Evolutionary conservation across 805 yeast genomes (phyloP).

Genomic region (Kuraishia borneana): DNA sequence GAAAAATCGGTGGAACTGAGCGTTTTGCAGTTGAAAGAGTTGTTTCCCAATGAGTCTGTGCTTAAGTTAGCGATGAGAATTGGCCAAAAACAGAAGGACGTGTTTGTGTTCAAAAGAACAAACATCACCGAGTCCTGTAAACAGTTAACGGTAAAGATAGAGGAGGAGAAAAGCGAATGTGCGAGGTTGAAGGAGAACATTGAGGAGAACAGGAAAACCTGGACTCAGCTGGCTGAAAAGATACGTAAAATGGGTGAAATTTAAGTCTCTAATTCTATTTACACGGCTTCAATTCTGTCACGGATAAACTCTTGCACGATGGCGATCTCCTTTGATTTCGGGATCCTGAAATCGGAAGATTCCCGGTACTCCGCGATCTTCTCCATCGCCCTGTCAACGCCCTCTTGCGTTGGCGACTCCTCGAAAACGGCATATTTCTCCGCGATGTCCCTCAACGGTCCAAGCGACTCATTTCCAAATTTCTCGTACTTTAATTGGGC

Average conservation of each 20-base stretch:
- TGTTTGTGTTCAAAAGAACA: conserved; percentile 8
- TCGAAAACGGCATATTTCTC: conserved; percentile 24
- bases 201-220: neutral
- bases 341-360: conserved; percentile 16
- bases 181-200: conserved; percentile 1
- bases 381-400: conserved; percentile 20
- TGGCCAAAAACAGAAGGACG: conserved; percentile 9
- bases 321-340: conserved; percentile 21
- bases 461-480: conserved; percentile 27
- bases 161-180: conserved; percentile 1
- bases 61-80: conserved; percentile 9
- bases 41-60: conserved; percentile 17
- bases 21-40: conserved; percentile 10
- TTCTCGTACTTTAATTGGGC: conserved; percentile 49
- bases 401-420: conserved; percentile 23
- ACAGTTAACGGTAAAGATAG: neutral
- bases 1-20: conserved; percentile 14
- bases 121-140: neutral
- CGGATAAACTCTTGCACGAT: conserved; percentile 22
- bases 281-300: conserved; percentile 19
- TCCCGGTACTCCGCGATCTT: conserved; percentile 23
- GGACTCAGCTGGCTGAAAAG: conserved; percentile 1
- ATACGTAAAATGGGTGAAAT: too few species aligned
- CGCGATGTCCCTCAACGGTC: conserved; percentile 26
- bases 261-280: conserved; percentile 8